Conservation (phyloP, 441 rosid genomes). For the Pelargonium myrrhifolium region DNA sequence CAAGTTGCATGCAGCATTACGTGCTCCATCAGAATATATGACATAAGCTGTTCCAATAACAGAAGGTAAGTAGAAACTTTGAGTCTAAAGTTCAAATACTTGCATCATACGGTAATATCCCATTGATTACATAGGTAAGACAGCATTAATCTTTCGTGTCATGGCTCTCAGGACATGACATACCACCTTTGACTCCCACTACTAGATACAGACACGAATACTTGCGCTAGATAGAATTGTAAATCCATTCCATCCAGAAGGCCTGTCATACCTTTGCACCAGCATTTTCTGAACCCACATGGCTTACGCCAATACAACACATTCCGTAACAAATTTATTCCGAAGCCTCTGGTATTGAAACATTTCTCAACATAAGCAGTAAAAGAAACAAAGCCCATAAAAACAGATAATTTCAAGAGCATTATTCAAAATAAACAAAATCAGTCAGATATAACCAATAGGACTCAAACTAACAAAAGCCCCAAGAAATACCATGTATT, state of each 20-base stretch:
- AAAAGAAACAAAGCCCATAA: neutral
- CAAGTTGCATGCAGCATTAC: neutral
- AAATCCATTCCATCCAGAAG: neutral
- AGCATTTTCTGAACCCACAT: conserved; percentile 3
- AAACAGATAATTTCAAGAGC: neutral
- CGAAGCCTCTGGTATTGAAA: neutral
- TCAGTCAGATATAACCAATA: neutral
- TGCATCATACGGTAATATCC: neutral
- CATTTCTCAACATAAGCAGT: neutral
- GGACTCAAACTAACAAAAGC: neutral
- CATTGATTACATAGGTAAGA: conserved; percentile 1
- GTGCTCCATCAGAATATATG: neutral
- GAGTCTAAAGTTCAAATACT: neutral
- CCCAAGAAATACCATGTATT: neutral
- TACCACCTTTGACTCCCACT: neutral
- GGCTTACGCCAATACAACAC: neutral
- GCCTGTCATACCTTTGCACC: neutral
- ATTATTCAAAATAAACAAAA: neutral
- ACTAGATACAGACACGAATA: neutral
- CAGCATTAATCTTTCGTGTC: conserved; percentile 1
- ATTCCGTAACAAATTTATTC: neutral
- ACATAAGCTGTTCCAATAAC: conserved; percentile 2
- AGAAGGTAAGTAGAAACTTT: neutral
- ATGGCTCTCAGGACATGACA: conserved; percentile 6
- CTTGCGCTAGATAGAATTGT: neutral